phyloP scores from a whole-genome alignment of 2,329 filamentous ascomycete species.

The Colletotrichum melonis region DNA sequence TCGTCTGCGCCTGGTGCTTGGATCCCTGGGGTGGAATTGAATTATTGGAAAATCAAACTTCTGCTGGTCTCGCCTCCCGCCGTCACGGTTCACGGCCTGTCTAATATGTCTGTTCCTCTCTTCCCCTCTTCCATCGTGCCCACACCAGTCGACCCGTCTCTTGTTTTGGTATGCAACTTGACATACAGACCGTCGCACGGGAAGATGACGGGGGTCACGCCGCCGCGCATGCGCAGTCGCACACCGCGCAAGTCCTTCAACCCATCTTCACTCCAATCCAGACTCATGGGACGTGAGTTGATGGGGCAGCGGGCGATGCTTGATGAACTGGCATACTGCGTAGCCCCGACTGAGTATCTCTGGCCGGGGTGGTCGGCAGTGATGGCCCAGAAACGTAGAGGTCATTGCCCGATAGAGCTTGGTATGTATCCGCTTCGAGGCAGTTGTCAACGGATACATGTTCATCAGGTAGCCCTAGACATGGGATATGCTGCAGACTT shows the following conservation, averaged over 20 bases:
- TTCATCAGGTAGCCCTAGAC: constrained; percentile 2
- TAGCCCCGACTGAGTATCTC: constrained; percentile 29
- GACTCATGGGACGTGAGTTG: constrained; percentile 23
- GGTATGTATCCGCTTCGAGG: constrained; percentile 24
- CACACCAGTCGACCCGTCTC: constrained; percentile 3
- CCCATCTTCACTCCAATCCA: constrained; percentile 26
- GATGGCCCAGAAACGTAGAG: constrained; percentile 13
- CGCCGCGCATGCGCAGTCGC: neutral
- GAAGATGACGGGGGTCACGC: constrained; percentile 17
- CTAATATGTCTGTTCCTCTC: constrained; percentile 28
- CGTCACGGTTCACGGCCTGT: constrained; percentile 23
- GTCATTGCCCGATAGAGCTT: constrained; percentile 22
- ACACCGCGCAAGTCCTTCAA: constrained; percentile 10
- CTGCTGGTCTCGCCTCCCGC: constrained; percentile 11
- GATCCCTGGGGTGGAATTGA: constrained; percentile 16
- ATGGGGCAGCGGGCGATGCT: constrained; percentile 34
- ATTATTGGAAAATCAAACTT: constrained; percentile 19
- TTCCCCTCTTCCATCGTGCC: constrained; percentile 1
- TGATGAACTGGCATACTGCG: constrained; percentile 32
- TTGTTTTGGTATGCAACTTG: constrained; percentile 11
- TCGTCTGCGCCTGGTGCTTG: neutral
- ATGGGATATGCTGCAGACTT: constrained; percentile 30
- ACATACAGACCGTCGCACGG: constrained; percentile 28
- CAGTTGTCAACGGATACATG: constrained; percentile 10
- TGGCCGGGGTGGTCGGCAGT: constrained; percentile 31